These are phyloP conservation scores for Aspergillus homomorphus DNA, from an alignment of 495 filamentous ascomycete species.

Conservation along the genomic window DNA sequence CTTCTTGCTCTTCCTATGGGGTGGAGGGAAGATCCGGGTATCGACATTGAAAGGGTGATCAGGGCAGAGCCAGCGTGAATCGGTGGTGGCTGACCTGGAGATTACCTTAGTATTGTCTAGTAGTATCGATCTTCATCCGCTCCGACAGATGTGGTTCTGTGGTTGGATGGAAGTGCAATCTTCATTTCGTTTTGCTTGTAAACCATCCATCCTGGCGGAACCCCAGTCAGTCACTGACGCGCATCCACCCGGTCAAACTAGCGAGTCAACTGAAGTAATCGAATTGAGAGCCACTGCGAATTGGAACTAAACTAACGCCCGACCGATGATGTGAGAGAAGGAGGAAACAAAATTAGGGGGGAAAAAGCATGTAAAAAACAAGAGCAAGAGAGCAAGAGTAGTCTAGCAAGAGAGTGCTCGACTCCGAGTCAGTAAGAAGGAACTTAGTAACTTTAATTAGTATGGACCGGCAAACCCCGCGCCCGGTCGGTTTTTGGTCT, in stretches of 20 bases:
- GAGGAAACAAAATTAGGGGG: background rate
- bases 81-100: too few species aligned
- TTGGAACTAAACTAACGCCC: too few species aligned
- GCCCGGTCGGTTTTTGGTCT: background rate
- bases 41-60: too few species aligned
- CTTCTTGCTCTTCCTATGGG: too few species aligned
- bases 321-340: background rate
- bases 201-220: slow-evolving; percentile 5
- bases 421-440: too few species aligned
- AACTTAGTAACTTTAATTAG: too few species aligned
- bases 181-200: background rate
- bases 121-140: background rate
- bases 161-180: background rate
- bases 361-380: background rate
- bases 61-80: too few species aligned
- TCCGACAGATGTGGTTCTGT: background rate
- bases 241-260: slow-evolving; percentile 5
- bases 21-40: too few species aligned
- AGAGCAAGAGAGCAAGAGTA: too few species aligned
- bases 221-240: background rate
- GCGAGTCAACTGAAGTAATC: slow-evolving; percentile 1
- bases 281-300: background rate
- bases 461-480: background rate
- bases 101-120: too few species aligned
- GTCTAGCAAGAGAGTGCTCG: too few species aligned